These are phyloP conservation scores for Raffaelea deltoideospora DNA, from an alignment of 2,329 filamentous ascomycete species.

Conservation along the genomic window DNA sequence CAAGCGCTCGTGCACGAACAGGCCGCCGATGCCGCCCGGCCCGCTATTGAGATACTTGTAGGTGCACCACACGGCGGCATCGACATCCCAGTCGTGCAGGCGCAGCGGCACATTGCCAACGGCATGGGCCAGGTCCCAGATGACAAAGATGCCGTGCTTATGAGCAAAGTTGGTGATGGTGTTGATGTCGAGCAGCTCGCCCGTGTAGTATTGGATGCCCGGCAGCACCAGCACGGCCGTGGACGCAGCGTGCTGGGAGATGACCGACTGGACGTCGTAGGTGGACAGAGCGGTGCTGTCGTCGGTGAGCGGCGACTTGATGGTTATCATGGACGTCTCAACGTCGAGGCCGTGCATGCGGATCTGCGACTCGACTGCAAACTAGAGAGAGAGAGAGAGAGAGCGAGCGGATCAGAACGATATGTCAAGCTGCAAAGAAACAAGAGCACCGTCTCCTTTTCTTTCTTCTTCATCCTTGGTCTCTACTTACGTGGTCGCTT, in stretches of 20 bases:
- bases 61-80: slow-evolving; percentile 89
- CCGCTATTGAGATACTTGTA: slow-evolving; percentile 92
- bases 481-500: slow-evolving; percentile 47
- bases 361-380: slow-evolving; percentile 73
- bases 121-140: slow-evolving; percentile 48
- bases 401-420: no score
- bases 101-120: slow-evolving; percentile 67
- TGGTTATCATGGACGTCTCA: slow-evolving; percentile 54
- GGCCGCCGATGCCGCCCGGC: slow-evolving; percentile 66
- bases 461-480: not conserved
- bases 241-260: slow-evolving; percentile 57
- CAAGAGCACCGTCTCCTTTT: not conserved
- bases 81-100: slow-evolving; percentile 79
- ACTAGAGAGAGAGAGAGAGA: no score
- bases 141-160: slow-evolving; percentile 35
- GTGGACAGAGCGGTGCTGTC: slow-evolving; percentile 49
- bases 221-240: slow-evolving; percentile 68
- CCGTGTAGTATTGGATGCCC: slow-evolving; percentile 84
- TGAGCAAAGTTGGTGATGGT: slow-evolving; percentile 64
- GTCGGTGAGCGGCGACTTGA: slow-evolving; percentile 41
- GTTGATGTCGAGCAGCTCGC: slow-evolving; percentile 72
- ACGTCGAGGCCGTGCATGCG: slow-evolving; percentile 54
- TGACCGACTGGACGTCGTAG: slow-evolving; percentile 53
- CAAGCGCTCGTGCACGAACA: slow-evolving; percentile 68
- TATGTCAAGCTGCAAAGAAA: not conserved